Conservation (phyloP, 768 basidiomycete species). For the Clitopilus hobsonii region DNA sequence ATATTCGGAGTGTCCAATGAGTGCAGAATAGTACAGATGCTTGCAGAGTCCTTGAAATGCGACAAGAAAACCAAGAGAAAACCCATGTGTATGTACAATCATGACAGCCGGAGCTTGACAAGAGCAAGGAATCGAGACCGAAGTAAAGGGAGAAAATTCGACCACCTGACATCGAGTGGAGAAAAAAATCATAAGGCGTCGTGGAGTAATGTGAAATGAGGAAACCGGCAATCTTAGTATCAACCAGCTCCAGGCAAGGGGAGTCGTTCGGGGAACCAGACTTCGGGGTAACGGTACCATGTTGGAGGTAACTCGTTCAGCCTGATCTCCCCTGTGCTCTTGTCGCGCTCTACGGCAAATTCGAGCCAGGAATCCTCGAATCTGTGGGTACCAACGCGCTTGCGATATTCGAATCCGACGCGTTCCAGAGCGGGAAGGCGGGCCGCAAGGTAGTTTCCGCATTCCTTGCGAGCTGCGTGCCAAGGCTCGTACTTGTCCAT, state of each 20-base stretch:
- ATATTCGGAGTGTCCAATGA: conserved; percentile 7
- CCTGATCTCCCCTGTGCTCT: conserved; percentile 10
- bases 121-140: neutral
- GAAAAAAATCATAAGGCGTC: neutral
- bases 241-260: too few species aligned
- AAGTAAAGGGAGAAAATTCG: neutral
- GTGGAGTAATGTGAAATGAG: neutral
- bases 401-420: conserved; percentile 38
- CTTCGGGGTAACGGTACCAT: conserved; percentile 40
- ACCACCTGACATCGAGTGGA: neutral
- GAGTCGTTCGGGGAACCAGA: conserved; percentile 24
- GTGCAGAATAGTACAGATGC: conserved; percentile 5
- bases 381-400: conserved; percentile 30
- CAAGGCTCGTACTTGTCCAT: conserved; percentile 24
- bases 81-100: neutral
- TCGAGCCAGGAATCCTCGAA: conserved; percentile 40
- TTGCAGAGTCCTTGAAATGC: conserved; percentile 2
- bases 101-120: neutral
- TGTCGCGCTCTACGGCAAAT: conserved; percentile 25
- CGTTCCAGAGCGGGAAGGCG: conserved; percentile 23
- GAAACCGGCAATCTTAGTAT: neutral
- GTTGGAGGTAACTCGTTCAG: conserved; percentile 25
- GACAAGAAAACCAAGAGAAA: conserved; percentile 6
- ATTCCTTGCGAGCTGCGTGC: conserved; percentile 26
- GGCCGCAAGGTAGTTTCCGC: conserved; percentile 29